Evolutionary conservation across 208 protist species (phyloP).

Genomic region (Phytomonas sp.): DNA sequence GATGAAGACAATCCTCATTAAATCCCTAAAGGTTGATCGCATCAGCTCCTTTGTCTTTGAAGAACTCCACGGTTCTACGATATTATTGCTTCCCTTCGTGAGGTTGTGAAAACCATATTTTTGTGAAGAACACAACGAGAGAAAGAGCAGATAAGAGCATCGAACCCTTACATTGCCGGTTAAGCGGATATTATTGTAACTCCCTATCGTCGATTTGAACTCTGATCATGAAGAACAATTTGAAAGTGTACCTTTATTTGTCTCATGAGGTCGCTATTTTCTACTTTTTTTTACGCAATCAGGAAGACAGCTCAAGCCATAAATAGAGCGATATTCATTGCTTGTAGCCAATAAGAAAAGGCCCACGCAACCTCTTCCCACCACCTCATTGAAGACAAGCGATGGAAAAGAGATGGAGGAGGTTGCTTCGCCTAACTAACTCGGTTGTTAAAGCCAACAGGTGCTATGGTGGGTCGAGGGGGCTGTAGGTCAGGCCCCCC

Average conservation of each 20-base stretch:
- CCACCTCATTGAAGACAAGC: neutral
- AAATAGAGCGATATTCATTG: neutral
- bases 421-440: conserved; percentile 15
- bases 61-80: neutral
- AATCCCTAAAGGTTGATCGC: neutral
- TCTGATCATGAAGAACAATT: neutral
- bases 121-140: neutral
- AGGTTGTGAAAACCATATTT: neutral
- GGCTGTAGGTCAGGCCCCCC: conserved; percentile 16
- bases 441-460: conserved; percentile 41
- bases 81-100: neutral
- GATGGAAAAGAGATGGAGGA: neutral
- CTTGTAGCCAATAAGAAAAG: neutral
- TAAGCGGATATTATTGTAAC: neutral
- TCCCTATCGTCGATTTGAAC: neutral
- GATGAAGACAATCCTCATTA: neutral
- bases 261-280: neutral
- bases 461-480: conserved; percentile 73
- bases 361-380: neutral
- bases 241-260: neutral
- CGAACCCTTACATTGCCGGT: neutral
- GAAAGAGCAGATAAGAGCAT: neutral
- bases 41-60: neutral
- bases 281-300: neutral
- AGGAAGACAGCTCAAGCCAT: neutral